Evolutionary conservation across 2,329 filamentous ascomycete species (phyloP).

Genomic region (Fusarium tupiense): DNA sequence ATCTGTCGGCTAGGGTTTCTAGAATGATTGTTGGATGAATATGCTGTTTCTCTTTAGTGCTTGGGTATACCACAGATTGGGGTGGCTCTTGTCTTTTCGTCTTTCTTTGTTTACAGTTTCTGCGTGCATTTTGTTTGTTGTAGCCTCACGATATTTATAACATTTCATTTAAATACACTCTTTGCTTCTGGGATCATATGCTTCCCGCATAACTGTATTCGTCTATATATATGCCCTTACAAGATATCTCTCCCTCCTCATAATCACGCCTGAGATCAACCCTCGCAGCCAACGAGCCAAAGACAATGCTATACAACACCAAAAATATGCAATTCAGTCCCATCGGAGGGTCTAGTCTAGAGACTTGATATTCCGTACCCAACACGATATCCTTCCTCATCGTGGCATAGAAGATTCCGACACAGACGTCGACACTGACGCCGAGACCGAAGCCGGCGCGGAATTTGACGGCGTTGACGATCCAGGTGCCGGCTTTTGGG

Average conservation of each 20-base stretch:
- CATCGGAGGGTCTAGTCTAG: not conserved
- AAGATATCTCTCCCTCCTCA: not conserved
- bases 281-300: not conserved
- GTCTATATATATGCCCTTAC: not conserved
- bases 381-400: not conserved
- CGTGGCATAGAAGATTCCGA: constrained; percentile 18
- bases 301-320: not conserved
- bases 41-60: not conserved
- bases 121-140: not conserved
- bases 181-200: not conserved
- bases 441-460: constrained; percentile 12
- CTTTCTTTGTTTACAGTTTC: not conserved
- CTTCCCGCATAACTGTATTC: not conserved
- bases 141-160: not conserved
- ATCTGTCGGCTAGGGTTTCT: constrained; percentile 34
- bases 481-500: constrained; percentile 27
- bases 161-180: not conserved
- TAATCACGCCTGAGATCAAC: not conserved
- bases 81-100: not conserved
- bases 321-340: not conserved
- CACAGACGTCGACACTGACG: constrained; percentile 23
- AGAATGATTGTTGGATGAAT: constrained; percentile 26
- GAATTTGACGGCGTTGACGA: constrained; percentile 20
- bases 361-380: not conserved
- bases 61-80: not conserved